Base-by-base conservation (phyloP, 176 grass and related monocot species). In the Zoysia japonica region DNA sequence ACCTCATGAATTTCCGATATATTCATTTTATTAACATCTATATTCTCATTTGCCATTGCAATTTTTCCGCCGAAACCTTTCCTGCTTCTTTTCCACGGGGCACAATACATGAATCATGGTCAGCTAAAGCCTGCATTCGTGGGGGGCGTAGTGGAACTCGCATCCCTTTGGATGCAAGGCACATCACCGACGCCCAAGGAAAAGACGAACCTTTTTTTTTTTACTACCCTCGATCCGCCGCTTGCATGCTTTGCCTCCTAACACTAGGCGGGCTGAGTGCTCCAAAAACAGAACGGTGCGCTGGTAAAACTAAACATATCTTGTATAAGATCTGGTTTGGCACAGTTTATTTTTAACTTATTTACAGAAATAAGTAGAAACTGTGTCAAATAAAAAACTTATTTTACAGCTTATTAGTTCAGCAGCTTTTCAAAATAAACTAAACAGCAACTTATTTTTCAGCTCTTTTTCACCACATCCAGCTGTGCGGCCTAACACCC, bases 91-190 rank as follows among this genome's bases (percentile, higher is more conserved):
- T 84, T 88, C 71, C 63, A 70, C 28, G 28, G 47, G 47, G 70
- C 86, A 75, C 81, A 83, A 83, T 80, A 56, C 64, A 81, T 64
- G 81, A 88, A 88, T 84, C 46, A 75, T 75, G 55, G 28, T 28
- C 28, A 80, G 63, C 16, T 80, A 88, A 88, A 88, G 86, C 81
- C 81, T 84, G 70, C 47, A 80, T 65, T 84, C 70, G 81, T 88
- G 86, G 76, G 47, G 47, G 28, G 28, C 35, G 84, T 75, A 84
- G 81, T 88, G 81, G 86, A 79, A 84, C 53, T 88, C 70, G 63
- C 81, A 86, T 88, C 76, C 81, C 86, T 88, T 88, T 84, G 76
- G 75, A 84, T 75, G 77, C 86, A 88, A 88, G 86, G 81, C 81
- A 84, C 70, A 88, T 88, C 70, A 56, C 76, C 76, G 46, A n/a